Base-by-base conservation (phyloP, 2,329 filamentous ascomycete genomes). In the Xylariaceae sp. region DNA sequence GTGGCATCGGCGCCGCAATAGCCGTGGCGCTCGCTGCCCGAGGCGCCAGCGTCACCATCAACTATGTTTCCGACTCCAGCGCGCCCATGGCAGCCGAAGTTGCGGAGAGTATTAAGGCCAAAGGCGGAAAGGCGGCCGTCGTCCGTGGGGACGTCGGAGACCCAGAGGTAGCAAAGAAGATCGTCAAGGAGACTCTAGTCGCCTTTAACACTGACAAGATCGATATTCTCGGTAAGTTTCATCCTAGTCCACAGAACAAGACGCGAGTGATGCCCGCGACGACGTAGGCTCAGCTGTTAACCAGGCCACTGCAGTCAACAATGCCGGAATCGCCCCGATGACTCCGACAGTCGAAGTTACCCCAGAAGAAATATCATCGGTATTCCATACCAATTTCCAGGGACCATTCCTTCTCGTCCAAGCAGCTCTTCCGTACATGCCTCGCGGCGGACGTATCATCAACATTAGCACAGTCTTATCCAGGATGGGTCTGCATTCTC, bases 1-100 rank as follows among this genome's bases (percentile, higher is more conserved):
- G 73, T 36, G 74, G 73, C 7, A 76, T 77, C 8, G 75, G 75
- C 4, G 75, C 75, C 6, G 74, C 65, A 13, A 75, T 75, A 9
- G 75, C 72, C 16, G 39, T 50, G 0, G 67, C 70, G 0, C 64
- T 78, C 1, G 74, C 73, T n/a, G 69, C 70, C 7, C 74, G 74
- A 55, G 75, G 75, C 7, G 75, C 75, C 3, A 61, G 61, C 1
- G 74, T 78, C 0, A 63, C 62, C 1, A 60, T 78, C 50, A 71
- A 77, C 63, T 69, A 75, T 44, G 66, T 75, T 6, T 75, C 73
- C 1, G 69, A 73, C 11, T 55, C 62, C 3, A 64, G 66, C 0
- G 61, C 54, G 0, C n/a, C 60, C 1, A 66, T 70, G 3, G 75
- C 74, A 2, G 63, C 52, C 0, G 56, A 63, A 2, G 59, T 75